A percentile compares a stretch with the other conserved stretches of the same genome.
Evolutionary conservation across 306 rosid species (phyloP).

Genomic region (Cicer bijugum): DNA sequence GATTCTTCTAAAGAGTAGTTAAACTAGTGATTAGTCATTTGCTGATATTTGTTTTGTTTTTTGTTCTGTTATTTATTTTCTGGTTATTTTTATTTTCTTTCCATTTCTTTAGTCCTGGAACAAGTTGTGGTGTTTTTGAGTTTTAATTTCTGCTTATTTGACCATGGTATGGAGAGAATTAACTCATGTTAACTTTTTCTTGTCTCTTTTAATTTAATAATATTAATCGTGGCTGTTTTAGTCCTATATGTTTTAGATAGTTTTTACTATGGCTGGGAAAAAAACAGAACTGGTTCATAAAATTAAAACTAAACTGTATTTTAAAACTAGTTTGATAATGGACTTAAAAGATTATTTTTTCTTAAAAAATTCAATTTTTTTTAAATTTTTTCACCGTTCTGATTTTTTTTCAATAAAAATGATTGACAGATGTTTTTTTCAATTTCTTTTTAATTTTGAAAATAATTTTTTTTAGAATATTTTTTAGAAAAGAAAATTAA

Average conservation of each 20-base stretch:
- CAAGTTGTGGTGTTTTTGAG: slow-evolving; percentile 26
- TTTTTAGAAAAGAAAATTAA: no score
- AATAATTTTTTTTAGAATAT: no score
- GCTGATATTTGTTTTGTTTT: slow-evolving; percentile 21
- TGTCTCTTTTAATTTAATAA: slow-evolving; percentile 22
- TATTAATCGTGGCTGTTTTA: not conserved
- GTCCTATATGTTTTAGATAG: not conserved
- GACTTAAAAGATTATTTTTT: no score
- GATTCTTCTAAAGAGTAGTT: slow-evolving; percentile 44
- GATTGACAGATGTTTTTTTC: no score
- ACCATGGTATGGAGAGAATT: slow-evolving; percentile 36
- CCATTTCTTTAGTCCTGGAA: slow-evolving; percentile 28
- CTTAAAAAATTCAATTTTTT: no score
- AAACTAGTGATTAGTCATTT: slow-evolving; percentile 10
- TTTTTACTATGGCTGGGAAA: not conserved
- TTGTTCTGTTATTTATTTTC: not conserved
- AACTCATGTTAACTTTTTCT: slow-evolving; percentile 20
- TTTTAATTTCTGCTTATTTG: slow-evolving; percentile 20
- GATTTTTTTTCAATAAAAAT: no score
- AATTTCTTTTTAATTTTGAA: no score
- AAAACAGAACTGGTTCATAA: no score
- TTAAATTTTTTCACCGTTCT: no score
- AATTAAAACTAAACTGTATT: no score
- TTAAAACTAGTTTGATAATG: no score
- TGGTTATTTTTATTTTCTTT: not conserved